Evolutionary conservation across 495 filamentous ascomycete species (phyloP).

Genomic region (Penicillium ucsense): DNA sequence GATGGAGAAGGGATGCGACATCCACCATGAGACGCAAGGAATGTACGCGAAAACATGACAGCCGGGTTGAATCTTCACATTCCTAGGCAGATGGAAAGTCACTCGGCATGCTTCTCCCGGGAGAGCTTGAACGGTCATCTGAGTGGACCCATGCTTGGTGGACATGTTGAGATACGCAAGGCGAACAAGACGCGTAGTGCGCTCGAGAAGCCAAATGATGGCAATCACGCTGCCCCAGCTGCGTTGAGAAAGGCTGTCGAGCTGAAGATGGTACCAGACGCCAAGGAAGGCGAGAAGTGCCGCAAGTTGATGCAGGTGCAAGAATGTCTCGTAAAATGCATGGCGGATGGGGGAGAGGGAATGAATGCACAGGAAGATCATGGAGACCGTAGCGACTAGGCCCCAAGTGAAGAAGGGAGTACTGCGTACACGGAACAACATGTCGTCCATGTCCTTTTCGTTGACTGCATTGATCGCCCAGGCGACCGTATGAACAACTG

Average conservation of each 20-base stretch:
- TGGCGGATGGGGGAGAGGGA: conserved; percentile 70
- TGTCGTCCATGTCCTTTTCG: conserved; percentile 37
- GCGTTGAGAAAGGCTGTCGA: conserved; percentile 50
- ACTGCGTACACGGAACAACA: conserved; percentile 48
- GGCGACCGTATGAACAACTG: conserved; percentile 61
- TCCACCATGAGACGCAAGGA: conserved; percentile 61
- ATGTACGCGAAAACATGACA: conserved; percentile 79
- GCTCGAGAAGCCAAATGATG: conserved; percentile 57
- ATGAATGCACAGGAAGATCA: conserved; percentile 58
- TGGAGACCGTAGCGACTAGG: conserved; percentile 40
- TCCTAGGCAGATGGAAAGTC: conserved; percentile 68
- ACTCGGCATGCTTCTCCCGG: conserved; percentile 47
- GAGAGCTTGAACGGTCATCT: conserved; percentile 39
- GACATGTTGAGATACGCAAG: conserved; percentile 52
- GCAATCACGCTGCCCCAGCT: conserved; percentile 52
- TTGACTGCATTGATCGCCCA: conserved; percentile 49
- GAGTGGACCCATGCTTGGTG: conserved; percentile 25
- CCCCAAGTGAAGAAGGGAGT: conserved; percentile 53
- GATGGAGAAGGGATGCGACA: conserved; percentile 52
- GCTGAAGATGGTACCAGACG: conserved; percentile 59
- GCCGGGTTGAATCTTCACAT: conserved; percentile 63
- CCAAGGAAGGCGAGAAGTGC: conserved; percentile 55
- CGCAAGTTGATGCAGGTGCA: conserved; percentile 64
- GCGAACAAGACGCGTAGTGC: conserved; percentile 42
- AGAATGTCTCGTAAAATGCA: conserved; percentile 85